Base-by-base conservation (phyloP, 495 filamentous ascomycete genomes). In the Tuber brumale region DNA sequence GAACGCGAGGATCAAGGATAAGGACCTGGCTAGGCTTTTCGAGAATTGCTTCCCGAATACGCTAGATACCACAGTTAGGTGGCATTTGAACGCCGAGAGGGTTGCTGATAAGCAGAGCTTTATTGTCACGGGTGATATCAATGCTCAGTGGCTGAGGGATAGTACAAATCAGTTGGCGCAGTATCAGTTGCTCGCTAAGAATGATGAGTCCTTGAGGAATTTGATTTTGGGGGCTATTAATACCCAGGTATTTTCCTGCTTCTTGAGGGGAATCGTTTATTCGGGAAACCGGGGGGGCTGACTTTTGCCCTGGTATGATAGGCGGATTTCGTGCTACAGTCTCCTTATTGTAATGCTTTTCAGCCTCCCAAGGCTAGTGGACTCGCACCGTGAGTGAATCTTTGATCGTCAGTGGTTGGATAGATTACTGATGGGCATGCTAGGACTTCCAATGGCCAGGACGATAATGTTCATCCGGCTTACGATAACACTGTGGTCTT, bases 1-100 rank as follows among this genome's bases (percentile, higher is more conserved):
- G 70, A 94, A 90, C 5, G 87, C 87, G 44, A 90, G 89, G 48
- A 92, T 99, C 87, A 87, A 90, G 51, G 92, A 97, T 82, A 91
- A 91, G 73, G 96, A 98, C 82, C 89, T 99, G 18, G 94, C 95
- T 6, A 90, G 94, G 45, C 85, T 99, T 10, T 99, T 99, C 83
- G 93, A 95, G 76, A 99, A 99, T 82, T 91, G 94, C n/a, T 98
- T 95, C 80, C 95, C 95, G 8, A 97, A 97, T 79, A 97, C 94
- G 4, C 88, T 97, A 41, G 94, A 97, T 82, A 97, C 94, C 0
- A 97, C 94, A 0, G 89, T 97, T 75, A 87, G 86, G 77, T 89
- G 89, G 82, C 88, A 89, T 76, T 85, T 86, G 37, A 73, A 82
- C 12, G 69, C 76, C 14, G 77, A 76, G 48, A 78, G 77, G 6